Evolutionary conservation across 441 rosid species (phyloP).

Genomic region (Bruguiera hainesii): DNA sequence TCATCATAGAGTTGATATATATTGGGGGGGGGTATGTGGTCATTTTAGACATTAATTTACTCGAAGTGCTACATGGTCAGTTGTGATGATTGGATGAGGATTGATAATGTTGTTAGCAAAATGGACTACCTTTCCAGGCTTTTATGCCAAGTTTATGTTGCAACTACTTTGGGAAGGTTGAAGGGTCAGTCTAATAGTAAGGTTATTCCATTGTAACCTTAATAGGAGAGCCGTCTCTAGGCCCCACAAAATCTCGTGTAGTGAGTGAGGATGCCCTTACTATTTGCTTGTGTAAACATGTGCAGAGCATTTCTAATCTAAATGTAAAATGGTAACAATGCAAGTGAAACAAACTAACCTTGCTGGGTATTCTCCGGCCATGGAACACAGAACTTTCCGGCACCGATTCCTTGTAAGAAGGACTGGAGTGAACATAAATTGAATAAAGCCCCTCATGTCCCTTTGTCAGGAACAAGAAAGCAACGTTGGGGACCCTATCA

Average conservation of each 20-base stretch:
- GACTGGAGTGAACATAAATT: slow-evolving; percentile 60
- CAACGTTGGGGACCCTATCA: slow-evolving; percentile 49
- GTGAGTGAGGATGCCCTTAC: not conserved
- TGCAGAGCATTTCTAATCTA: not conserved
- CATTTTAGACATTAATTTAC: not conserved
- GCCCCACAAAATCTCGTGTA: too few relatives aligned
- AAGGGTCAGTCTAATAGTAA: too few relatives aligned
- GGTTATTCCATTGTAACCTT: too few relatives aligned
- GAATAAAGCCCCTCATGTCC: slow-evolving; percentile 52
- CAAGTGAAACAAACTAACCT: slow-evolving; percentile 35
- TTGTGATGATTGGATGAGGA: too few relatives aligned
- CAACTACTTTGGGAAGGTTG: too few relatives aligned
- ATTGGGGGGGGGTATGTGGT: not conserved
- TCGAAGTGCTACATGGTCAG: not conserved
- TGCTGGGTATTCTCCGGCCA: slow-evolving; percentile 62
- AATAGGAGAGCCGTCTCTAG: too few relatives aligned
- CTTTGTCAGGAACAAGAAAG: slow-evolving; percentile 64
- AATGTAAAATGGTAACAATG: not conserved
- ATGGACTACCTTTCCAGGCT: too few relatives aligned
- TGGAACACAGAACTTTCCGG: slow-evolving; percentile 42
- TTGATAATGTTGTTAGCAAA: too few relatives aligned
- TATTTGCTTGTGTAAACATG: not conserved
- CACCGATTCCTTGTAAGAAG: slow-evolving; percentile 42
- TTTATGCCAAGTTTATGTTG: too few relatives aligned
- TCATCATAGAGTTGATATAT: not conserved